Conservation (phyloP, 2,329 filamentous ascomycete genomes). For the Fonsecaea erecta region DNA sequence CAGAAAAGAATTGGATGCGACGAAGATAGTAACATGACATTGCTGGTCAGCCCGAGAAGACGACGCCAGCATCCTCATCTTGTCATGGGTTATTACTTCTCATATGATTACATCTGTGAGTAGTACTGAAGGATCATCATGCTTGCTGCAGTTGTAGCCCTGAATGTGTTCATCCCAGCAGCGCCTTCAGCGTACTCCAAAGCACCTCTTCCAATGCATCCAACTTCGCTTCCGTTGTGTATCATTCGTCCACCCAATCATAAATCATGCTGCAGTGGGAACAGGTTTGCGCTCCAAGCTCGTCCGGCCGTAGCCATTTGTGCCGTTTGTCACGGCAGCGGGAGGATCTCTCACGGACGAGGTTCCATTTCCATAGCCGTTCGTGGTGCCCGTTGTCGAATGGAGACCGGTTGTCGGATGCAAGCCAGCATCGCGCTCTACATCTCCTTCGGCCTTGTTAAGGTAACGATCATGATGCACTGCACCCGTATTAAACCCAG, state of each 20-base stretch:
- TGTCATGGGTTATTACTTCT: not conserved
- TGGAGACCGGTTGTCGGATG: conserved; percentile 13
- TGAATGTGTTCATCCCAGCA: not conserved
- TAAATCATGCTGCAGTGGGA: conserved; percentile 14
- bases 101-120: not conserved
- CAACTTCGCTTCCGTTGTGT: not conserved
- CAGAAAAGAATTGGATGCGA: not conserved
- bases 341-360: conserved; percentile 5
- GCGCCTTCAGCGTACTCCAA: not conserved
- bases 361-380: conserved; percentile 13
- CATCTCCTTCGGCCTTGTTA: conserved; percentile 10
- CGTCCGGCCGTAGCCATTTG: conserved; percentile 1
- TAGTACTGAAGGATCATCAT: not conserved
- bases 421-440: conserved; percentile 15
- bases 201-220: not conserved
- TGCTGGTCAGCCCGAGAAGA: not conserved
- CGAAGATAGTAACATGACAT: not conserved
- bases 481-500: conserved; percentile 34
- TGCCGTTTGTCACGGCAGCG: conserved; percentile 9
- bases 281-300: conserved; percentile 23
- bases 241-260: not conserved
- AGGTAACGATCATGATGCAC: conserved; percentile 15
- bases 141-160: not conserved
- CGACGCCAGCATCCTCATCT: not conserved
- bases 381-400: not conserved